These are phyloP conservation scores for Phyllosticta capitalensis DNA, from an alignment of 2,329 filamentous ascomycete genomes.

Conservation along the genomic window DNA sequence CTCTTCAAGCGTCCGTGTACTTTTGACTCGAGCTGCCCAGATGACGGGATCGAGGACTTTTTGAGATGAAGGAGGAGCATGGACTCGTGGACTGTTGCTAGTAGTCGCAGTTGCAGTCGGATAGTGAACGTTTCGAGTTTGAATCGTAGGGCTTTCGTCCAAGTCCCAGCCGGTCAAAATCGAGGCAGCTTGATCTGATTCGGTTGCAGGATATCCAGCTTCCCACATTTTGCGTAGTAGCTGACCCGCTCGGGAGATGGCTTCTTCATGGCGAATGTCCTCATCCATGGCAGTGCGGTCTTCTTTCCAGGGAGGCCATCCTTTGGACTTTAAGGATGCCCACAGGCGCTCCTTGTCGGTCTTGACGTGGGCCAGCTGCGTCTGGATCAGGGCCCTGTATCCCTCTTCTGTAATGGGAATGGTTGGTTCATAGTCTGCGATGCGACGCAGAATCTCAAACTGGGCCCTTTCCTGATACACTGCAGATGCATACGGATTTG, in stretches of 20 bases:
- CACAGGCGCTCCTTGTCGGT: constrained; percentile 46
- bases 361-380: constrained; percentile 51
- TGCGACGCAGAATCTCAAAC: constrained; percentile 46
- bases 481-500: constrained; percentile 40
- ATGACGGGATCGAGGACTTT: constrained; percentile 8
- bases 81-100: background rate
- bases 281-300: constrained; percentile 51
- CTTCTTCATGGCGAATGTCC: constrained; percentile 46
- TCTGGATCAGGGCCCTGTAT: constrained; percentile 45
- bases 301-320: constrained; percentile 59
- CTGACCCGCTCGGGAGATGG: constrained; percentile 46
- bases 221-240: constrained; percentile 48
- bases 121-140: constrained; percentile 41
- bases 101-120: constrained; percentile 14
- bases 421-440: constrained; percentile 45
- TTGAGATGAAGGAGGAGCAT: background rate
- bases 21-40: constrained; percentile 49
- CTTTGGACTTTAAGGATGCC: constrained; percentile 48
- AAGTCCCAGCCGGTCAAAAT: constrained; percentile 54
- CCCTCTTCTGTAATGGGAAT: constrained; percentile 48
- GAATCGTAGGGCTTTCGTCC: constrained; percentile 53
- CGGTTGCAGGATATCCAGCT: constrained; percentile 44
- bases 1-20: constrained; percentile 52
- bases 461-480: constrained; percentile 47
- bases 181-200: constrained; percentile 45